Conservation (phyloP, 768 basidiomycete genomes). For the Tylopilus rubrobrunneus region DNA sequence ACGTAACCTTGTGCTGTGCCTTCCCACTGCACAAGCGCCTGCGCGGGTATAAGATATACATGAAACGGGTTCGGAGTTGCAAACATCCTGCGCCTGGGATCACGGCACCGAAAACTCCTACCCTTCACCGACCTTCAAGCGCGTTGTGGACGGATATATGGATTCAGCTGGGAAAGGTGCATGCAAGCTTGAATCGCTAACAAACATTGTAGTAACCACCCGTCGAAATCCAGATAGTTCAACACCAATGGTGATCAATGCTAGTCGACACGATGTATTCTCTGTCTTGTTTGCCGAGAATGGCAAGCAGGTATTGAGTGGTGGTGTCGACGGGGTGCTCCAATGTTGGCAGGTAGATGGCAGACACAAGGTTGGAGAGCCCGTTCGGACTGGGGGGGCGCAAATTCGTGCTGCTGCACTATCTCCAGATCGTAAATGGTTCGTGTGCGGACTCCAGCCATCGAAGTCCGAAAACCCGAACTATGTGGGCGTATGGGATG, state of each 20-base stretch:
- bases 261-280: not conserved
- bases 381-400: not conserved
- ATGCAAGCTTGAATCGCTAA: not conserved
- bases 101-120: not conserved
- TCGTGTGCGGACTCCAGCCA: not conserved
- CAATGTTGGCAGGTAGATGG: not conserved
- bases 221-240: not conserved
- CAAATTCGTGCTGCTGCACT: not conserved
- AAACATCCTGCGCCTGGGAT: not conserved
- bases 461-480: not conserved
- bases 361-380: not conserved
- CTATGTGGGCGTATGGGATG: not conserved
- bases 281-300: not conserved
- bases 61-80: not conserved
- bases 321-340: not conserved
- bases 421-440: not conserved
- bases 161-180: not conserved
- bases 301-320: not conserved
- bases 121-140: not conserved
- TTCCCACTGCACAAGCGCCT: not conserved
- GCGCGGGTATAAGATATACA: not conserved
- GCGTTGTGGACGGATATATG: not conserved
- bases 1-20: not conserved
- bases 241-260: not conserved
- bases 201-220: not conserved